Evolutionary conservation across 1,284 basidiomycete genomes (phyloP).

Genomic region (Irpex rosettiformis): DNA sequence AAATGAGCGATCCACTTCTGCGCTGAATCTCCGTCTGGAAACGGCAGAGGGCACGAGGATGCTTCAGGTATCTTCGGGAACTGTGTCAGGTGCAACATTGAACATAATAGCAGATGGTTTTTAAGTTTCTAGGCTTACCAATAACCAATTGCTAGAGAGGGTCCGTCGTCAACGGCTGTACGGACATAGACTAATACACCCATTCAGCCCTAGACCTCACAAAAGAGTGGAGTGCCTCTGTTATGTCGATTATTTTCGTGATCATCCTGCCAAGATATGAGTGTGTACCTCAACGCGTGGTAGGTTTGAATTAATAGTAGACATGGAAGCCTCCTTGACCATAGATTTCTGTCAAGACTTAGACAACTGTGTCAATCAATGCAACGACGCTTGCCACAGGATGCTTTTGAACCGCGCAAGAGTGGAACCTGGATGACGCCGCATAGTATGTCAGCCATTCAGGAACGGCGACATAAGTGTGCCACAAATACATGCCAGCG

Average conservation of each 20-base stretch:
- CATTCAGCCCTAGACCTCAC: too few relatives aligned
- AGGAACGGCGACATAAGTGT: neutral
- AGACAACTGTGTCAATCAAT: neutral
- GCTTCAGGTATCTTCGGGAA: too few relatives aligned
- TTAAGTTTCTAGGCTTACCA: too few relatives aligned
- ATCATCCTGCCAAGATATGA: neutral
- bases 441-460: neutral
- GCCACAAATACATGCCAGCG: neutral
- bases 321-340: neutral
- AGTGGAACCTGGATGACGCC: neutral
- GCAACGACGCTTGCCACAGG: neutral
- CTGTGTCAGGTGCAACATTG: too few relatives aligned
- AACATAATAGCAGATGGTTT: too few relatives aligned
- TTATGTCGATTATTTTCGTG: neutral
- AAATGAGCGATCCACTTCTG: too few relatives aligned
- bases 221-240: neutral
- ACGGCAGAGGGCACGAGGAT: too few relatives aligned
- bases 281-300: neutral
- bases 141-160: too few relatives aligned
- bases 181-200: too few relatives aligned
- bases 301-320: neutral
- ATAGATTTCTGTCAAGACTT: neutral
- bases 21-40: too few relatives aligned
- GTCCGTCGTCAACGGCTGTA: too few relatives aligned
- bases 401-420: neutral